These are phyloP conservation scores for Colletotrichum somersetense DNA, from an alignment of 2,329 filamentous ascomycete genomes.

Conservation along the genomic window DNA sequence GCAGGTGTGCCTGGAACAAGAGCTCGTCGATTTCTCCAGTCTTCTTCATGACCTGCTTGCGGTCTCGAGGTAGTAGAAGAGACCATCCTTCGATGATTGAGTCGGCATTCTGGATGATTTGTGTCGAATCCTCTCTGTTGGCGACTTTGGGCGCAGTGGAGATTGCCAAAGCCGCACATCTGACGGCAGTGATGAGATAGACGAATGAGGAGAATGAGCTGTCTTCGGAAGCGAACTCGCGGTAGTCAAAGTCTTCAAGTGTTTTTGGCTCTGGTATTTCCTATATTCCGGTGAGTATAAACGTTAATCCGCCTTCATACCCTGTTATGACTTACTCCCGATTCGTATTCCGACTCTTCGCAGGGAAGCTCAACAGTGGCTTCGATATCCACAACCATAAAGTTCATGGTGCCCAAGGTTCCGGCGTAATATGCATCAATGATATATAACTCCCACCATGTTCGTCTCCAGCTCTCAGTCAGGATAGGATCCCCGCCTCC, in stretches of 20 bases:
- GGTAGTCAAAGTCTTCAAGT: conserved; percentile 71
- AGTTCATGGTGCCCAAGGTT: conserved; percentile 47
- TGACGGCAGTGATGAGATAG: conserved; percentile 74
- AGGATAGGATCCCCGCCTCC: conserved; percentile 60
- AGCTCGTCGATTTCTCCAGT: conserved; percentile 49
- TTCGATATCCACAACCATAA: conserved; percentile 54
- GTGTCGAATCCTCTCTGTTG: conserved; percentile 45
- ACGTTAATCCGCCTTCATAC: neutral
- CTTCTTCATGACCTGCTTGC: conserved; percentile 50
- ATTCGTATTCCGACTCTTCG: conserved; percentile 69
- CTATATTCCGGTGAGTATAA: conserved; percentile 46
- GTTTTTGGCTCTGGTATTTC: conserved; percentile 58
- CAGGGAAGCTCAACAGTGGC: conserved; percentile 73
- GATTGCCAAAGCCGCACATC: conserved; percentile 50
- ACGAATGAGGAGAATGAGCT: conserved; percentile 73
- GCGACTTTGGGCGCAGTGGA: conserved; percentile 44
- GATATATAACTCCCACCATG: conserved; percentile 79
- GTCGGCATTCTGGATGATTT: conserved; percentile 52
- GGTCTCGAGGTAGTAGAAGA: conserved; percentile 52
- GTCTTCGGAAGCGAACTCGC: conserved; percentile 69
- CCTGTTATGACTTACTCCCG: conserved; percentile 50
- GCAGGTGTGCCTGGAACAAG: conserved; percentile 48
- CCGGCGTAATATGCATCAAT: conserved; percentile 65
- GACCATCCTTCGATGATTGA: conserved; percentile 55
- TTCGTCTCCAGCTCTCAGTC: conserved; percentile 74